Conservation (phyloP, 2,329 filamentous ascomycete genomes). For the Fusarium sp. region DNA sequence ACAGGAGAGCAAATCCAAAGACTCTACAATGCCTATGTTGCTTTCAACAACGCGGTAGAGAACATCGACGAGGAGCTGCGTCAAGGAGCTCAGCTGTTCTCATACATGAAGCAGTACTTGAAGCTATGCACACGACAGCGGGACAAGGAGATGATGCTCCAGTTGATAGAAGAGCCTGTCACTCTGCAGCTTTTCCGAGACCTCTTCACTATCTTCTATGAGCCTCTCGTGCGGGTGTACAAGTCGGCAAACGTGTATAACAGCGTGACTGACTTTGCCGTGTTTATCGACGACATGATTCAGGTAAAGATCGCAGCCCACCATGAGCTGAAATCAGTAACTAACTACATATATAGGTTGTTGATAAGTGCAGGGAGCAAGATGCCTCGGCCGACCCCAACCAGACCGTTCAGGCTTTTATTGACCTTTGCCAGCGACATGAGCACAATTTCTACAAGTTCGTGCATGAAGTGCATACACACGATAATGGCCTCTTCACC, state of each 20-base stretch:
- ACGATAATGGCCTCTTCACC: slow-evolving; percentile 96
- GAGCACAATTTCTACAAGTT: slow-evolving; percentile 99
- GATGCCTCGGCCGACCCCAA: slow-evolving; percentile 96
- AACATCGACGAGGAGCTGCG: slow-evolving; percentile 90
- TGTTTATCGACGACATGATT: slow-evolving; percentile 94
- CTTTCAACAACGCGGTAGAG: slow-evolving; percentile 94
- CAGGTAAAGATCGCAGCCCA: slow-evolving; percentile 64
- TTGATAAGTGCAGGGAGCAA: slow-evolving; percentile 74
- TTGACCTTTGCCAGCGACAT: slow-evolving; percentile 94
- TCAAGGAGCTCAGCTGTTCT: slow-evolving; percentile 91
- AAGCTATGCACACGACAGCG: slow-evolving; percentile 92
- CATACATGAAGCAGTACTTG: slow-evolving; percentile 92
- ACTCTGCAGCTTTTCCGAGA: slow-evolving; percentile 96
- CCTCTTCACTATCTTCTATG: slow-evolving; percentile 98
- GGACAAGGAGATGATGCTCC: slow-evolving; percentile 97
- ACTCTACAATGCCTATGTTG: slow-evolving; percentile 94
- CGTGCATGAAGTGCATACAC: slow-evolving; percentile 95
- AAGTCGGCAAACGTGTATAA: slow-evolving; percentile 99
- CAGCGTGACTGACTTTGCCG: slow-evolving; percentile 95
- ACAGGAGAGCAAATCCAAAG: slow-evolving; percentile 81
- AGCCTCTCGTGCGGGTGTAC: slow-evolving; percentile 95
- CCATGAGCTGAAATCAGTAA: background rate
- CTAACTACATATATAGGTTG: slow-evolving; percentile 60
- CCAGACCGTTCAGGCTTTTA: slow-evolving; percentile 97
- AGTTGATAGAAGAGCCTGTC: slow-evolving; percentile 95